A percentile compares a stretch with the other conserved stretches of the same genome.
Evolutionary conservation across 2,329 filamentous ascomycete genomes (phyloP).

Genomic region (Hansfordia pulvinata): DNA sequence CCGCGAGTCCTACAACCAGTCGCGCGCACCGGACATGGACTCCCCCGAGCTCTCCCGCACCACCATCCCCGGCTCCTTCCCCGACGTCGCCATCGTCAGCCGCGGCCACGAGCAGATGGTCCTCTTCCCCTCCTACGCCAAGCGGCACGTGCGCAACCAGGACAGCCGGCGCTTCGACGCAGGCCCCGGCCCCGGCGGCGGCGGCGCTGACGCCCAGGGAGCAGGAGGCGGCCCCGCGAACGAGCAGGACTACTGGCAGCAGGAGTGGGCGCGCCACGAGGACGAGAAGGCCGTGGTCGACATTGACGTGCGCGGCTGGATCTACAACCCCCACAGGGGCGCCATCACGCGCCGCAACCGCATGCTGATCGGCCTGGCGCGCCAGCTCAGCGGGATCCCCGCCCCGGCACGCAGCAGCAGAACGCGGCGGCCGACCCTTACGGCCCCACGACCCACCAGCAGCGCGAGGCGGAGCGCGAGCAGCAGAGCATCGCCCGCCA

Average conservation of each 20-base stretch:
- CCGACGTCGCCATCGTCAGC: slow-evolving; percentile 67
- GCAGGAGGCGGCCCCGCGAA: too few relatives aligned
- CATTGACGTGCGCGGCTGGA: slow-evolving; percentile 90
- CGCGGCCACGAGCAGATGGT: slow-evolving; percentile 86
- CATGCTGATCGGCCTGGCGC: slow-evolving; percentile 71
- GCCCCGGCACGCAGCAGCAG: slow-evolving; percentile 36
- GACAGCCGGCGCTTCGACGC: slow-evolving; percentile 13
- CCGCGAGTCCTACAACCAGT: slow-evolving; percentile 44
- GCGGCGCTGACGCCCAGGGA: slow-evolving; percentile 26
- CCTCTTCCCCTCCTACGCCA: slow-evolving; percentile 86
- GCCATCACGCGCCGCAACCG: slow-evolving; percentile 81
- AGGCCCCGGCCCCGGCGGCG: slow-evolving; percentile 22
- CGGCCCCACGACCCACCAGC: slow-evolving; percentile 20
- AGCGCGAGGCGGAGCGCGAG: slow-evolving; percentile 35
- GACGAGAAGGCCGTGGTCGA: slow-evolving; percentile 80
- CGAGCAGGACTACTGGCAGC: slow-evolving; percentile 62
- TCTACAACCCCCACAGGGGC: slow-evolving; percentile 75
- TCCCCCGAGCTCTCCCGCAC: slow-evolving; percentile 19
- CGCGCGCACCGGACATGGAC: slow-evolving; percentile 24
- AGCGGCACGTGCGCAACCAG: slow-evolving; percentile 46
- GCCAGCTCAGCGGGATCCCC: slow-evolving; percentile 78
- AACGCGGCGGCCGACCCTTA: slow-evolving; percentile 10
- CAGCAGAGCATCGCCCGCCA: slow-evolving; percentile 59
- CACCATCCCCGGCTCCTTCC: slow-evolving; percentile 63
- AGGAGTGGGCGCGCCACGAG: slow-evolving; percentile 68